Evolutionary conservation across 2,329 filamentous ascomycete species (phyloP).

Genomic region (Monosporascus sp.): DNA sequence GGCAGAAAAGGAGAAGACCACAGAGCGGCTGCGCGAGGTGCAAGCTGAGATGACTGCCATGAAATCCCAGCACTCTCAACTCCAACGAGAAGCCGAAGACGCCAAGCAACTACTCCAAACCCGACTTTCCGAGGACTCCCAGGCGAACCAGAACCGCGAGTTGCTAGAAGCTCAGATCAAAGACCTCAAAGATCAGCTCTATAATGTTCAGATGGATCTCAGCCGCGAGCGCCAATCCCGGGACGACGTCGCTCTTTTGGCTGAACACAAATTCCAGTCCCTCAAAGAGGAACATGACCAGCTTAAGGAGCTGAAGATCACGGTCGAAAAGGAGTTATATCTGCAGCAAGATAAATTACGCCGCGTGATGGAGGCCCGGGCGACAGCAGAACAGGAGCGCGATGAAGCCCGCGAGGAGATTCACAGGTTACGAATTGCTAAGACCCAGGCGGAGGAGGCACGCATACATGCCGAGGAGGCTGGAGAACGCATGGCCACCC

Average conservation of each 20-base stretch:
- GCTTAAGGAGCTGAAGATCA: conserved; percentile 91
- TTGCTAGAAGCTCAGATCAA: conserved; percentile 83
- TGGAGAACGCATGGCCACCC: conserved; percentile 73
- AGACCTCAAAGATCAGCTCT: conserved; percentile 80
- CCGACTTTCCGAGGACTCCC: conserved; percentile 82
- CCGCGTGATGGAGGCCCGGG: conserved; percentile 74
- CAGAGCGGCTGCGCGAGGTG: conserved; percentile 70
- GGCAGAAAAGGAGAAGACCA: conserved; percentile 73
- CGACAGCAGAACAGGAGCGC: conserved; percentile 76
- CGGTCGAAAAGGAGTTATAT: conserved; percentile 96
- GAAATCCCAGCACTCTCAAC: conserved; percentile 74
- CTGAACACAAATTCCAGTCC: conserved; percentile 79
- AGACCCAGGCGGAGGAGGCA: conserved; percentile 78
- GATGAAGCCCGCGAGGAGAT: conserved; percentile 87
- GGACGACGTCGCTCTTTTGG: conserved; percentile 85
- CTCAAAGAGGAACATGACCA: conserved; percentile 80
- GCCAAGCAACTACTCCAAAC: conserved; percentile 81
- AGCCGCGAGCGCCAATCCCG: conserved; percentile 89
- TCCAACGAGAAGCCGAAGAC: conserved; percentile 84
- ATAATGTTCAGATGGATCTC: conserved; percentile 78
- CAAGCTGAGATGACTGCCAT: conserved; percentile 86
- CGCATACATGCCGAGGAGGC: conserved; percentile 75
- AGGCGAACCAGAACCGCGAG: conserved; percentile 74
- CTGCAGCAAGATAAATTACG: conserved; percentile 88
- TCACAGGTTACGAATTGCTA: conserved; percentile 73